Evolutionary conservation across 1,284 basidiomycete genomes (phyloP), one percentile per base, ranked within the genome.

Genomic region (Inonotus obliquus): DNA sequence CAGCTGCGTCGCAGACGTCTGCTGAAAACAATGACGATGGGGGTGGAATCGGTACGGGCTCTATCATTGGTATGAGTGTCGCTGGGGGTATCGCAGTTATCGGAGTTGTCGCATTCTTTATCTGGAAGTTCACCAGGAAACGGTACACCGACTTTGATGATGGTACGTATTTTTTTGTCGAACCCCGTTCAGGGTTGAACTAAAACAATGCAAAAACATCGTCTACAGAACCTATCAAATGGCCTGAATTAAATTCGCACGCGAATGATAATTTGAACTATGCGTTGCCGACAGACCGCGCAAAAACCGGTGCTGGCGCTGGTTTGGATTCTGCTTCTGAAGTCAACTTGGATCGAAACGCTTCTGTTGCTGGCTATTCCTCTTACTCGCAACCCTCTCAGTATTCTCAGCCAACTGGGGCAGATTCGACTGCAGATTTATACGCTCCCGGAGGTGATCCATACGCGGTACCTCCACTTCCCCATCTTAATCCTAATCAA

Each of bases 51-150:
- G 72, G 83, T 54, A 85, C 80, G 6, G 86, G 87, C 2, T 87
- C 89, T 38, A 90, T 92, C 67, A 73, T 92, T 52, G 90, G 90
- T 53, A 76, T 92, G 61, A 86, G 88, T 0, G 88, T 92, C 27
- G 85, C 89, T 10, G 90, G 88, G 44, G 89, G 88, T 61, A 76
- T 91, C 59, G 87, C 87, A 29, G 71, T 85, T 21, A 73, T 92
- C 67, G 86, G 81, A 10, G 79, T 92, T 54, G 73, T 86, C 58
- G 82, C 76, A 11, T 92, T 92, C 75, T 81, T 91, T 66, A 75
- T 89, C 44, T 92, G 91, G 91, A 92, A 92, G 72, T 83, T 91
- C 70, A 89, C 86, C 2, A 81, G 86, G 67, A 92, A 92, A 71
- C 84, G 86, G 65, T 84, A 85, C 70, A 67, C 75, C 59, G 85